A percentile compares a stretch with the other conserved stretches of the same genome.
Conservation (phyloP, 768 basidiomycete species). For the Lactifluus subvellereus region DNA sequence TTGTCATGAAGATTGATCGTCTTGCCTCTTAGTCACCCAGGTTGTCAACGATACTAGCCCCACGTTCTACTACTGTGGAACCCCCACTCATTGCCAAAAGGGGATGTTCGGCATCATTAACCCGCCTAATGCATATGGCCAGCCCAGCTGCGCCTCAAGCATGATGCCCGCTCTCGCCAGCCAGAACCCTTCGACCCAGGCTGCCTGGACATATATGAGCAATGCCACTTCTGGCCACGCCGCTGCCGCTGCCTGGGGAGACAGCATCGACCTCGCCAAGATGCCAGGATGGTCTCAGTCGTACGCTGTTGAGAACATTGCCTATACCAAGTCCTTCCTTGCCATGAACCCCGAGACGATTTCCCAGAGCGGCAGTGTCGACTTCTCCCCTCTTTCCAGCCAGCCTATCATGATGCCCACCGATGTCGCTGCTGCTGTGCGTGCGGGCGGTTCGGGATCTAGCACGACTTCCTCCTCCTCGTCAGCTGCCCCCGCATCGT, state of each 20-base stretch:
- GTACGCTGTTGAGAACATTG: constrained; percentile 52
- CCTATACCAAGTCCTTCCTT: constrained; percentile 40
- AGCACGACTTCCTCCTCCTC: constrained; percentile 26
- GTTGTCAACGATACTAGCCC: constrained; percentile 68
- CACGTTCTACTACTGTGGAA: constrained; percentile 70
- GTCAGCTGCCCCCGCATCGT: constrained; percentile 19
- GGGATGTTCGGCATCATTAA: constrained; percentile 86
- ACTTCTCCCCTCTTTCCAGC: constrained; percentile 39
- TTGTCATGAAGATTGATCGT: constrained; percentile 24
- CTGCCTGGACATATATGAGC: constrained; percentile 48
- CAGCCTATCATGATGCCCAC: constrained; percentile 55
- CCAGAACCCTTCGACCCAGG: constrained; percentile 45
- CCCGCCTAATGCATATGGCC: constrained; percentile 46
- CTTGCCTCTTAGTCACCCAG: constrained; percentile 42
- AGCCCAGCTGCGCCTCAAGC: constrained; percentile 41
- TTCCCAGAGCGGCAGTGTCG: constrained; percentile 44
- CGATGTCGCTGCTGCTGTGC: constrained; percentile 46
- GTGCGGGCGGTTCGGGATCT: constrained; percentile 29
- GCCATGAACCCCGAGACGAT: constrained; percentile 50
- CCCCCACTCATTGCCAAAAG: constrained; percentile 66
- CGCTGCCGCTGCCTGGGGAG: constrained; percentile 53
- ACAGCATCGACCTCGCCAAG: constrained; percentile 49
- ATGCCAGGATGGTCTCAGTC: constrained; percentile 52
- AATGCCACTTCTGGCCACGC: constrained; percentile 44
- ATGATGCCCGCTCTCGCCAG: constrained; percentile 45